Percentiles rank a stretch among this genome's conserved stretches.
These are phyloP conservation scores for Ophiostoma novo-ulmi DNA, from an alignment of 2,329 filamentous ascomycete genomes.

Conservation along the genomic window DNA sequence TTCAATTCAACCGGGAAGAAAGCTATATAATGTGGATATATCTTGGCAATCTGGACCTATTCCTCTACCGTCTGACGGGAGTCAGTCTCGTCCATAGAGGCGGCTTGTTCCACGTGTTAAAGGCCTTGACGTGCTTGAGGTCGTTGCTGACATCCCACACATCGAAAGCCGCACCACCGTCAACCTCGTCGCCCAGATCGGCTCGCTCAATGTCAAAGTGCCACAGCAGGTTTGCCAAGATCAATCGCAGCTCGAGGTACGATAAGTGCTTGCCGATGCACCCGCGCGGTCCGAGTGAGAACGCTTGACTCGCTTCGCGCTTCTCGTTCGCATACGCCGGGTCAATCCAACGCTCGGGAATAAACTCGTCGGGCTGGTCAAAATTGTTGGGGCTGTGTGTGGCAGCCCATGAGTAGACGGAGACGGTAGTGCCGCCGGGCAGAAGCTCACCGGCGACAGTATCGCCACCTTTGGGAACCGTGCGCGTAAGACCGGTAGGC, in stretches of 20 bases:
- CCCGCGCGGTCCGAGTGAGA: not conserved
- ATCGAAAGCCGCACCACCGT: not conserved
- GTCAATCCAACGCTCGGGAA: conserved; percentile 35
- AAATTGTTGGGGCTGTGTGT: conserved; percentile 24
- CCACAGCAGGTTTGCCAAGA: not conserved
- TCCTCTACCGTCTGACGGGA: conserved; percentile 23
- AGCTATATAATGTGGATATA: too few relatives aligned
- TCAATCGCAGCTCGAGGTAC: not conserved
- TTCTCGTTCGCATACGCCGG: conserved; percentile 41
- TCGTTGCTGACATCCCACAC: conserved; percentile 32
- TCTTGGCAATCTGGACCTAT: not conserved
- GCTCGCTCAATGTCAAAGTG: not conserved
- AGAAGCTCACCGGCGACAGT: conserved; percentile 23
- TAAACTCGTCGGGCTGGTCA: conserved; percentile 30
- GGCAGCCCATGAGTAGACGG: conserved; percentile 30
- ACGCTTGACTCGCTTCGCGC: not conserved
- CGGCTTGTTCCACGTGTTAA: conserved; percentile 38
- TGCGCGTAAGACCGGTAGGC: conserved; percentile 25
- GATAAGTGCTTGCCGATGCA: not conserved
- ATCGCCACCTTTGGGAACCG: conserved; percentile 30
- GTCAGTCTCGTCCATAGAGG: conserved; percentile 33
- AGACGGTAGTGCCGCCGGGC: conserved; percentile 34
- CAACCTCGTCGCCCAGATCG: not conserved
- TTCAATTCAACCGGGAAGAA: too few relatives aligned
- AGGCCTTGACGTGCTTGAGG: conserved; percentile 34